A percentile compares a stretch with the other conserved stretches of the same genome.
Conservation (phyloP, 176 grass and related monocot genomes). For the Carex cristatella region DNA sequence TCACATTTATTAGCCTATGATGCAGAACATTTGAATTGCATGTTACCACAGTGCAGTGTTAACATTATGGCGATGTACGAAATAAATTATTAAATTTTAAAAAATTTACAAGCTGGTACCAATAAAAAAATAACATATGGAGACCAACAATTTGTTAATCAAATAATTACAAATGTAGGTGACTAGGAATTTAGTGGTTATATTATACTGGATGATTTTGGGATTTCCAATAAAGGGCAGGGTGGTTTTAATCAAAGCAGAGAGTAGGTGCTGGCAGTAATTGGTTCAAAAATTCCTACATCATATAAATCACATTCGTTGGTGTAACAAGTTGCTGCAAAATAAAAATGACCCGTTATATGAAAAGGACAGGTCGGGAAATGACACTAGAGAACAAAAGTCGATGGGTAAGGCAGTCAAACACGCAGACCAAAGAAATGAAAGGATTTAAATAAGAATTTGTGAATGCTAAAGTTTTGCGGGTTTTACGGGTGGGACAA, state of each 20-base stretch:
- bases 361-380: not conserved
- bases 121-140: not conserved
- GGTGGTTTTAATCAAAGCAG: constrained; percentile 4
- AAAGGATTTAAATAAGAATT: constrained; percentile 14
- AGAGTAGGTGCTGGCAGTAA: constrained; percentile 16
- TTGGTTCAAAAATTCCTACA: not conserved
- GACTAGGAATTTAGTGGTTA: not conserved
- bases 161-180: not conserved
- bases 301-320: not conserved
- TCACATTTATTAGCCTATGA: not conserved
- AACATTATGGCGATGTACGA: not conserved
- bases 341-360: not conserved
- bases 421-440: constrained; percentile 23
- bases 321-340: not conserved
- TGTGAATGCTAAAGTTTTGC: not conserved
- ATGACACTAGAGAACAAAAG: not conserved
- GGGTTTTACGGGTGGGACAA: constrained; percentile 15
- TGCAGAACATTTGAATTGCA: not conserved
- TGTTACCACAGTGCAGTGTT: not conserved
- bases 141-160: not conserved
- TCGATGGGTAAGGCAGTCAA: constrained; percentile 21
- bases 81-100: not conserved
- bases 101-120: not conserved
- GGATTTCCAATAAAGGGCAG: constrained; percentile 20
- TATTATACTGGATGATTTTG: not conserved